phyloP scores from a whole-genome alignment of 371 early-diverging fungal genomes.

The Saksenaea vasiformis region DNA sequence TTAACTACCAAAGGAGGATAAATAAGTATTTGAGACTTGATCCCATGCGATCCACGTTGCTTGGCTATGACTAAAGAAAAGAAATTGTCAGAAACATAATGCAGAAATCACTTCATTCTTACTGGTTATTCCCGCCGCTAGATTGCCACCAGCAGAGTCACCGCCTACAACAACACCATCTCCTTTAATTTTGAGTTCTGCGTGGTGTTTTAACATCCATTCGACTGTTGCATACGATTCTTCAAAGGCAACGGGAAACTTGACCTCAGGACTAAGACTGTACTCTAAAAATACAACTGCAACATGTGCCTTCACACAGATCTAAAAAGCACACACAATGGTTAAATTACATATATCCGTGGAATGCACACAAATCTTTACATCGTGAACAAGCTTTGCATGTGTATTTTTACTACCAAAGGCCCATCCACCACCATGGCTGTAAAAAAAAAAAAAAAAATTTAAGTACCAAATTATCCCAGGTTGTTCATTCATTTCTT shows the following conservation, averaged over 20 bases:
- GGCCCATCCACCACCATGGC: constrained; percentile 16
- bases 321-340: constrained; percentile 3
- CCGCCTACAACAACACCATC: constrained; percentile 18
- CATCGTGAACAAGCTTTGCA: constrained; percentile 17
- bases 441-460: neutral
- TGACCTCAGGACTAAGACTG: constrained; percentile 27
- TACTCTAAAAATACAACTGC: constrained; percentile 27
- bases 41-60: constrained; percentile 16
- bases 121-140: constrained; percentile 18
- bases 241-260: constrained; percentile 29
- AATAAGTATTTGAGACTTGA: constrained; percentile 15
- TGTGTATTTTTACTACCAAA: constrained; percentile 20
- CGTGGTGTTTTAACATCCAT: constrained; percentile 19
- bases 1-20: constrained; percentile 2
- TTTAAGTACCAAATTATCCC: neutral
- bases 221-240: constrained; percentile 24
- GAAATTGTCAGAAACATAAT: neutral
- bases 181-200: constrained; percentile 11
- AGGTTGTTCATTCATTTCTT: neutral
- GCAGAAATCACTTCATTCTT: neutral
- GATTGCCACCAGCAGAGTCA: constrained; percentile 25
- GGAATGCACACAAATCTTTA: constrained; percentile 4
- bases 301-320: constrained; percentile 10
- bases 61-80: constrained; percentile 19
- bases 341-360: neutral